Base-by-base conservation (phyloP, 805 yeast species). In the Lachancea lanzarotensis region DNA sequence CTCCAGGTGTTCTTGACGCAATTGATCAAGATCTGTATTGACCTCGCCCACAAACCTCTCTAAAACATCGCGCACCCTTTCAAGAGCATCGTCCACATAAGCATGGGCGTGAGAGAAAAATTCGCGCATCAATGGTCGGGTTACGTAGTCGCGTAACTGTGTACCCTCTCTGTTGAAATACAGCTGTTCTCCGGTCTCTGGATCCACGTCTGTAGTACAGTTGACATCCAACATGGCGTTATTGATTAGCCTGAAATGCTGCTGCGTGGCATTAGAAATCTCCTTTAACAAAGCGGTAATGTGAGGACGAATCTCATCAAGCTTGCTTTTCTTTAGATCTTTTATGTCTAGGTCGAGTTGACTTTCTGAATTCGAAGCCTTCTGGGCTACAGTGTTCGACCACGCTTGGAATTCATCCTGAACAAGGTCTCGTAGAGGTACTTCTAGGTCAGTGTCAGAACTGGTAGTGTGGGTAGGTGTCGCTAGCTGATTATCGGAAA, bases 1-100 rank as follows among this genome's bases (percentile, higher is more conserved):
- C 50, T 84, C 90, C 43, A 83, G 71, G 31, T 81, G 73, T 17
- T 67, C 59, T 17, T 66, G 58, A 55, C 76, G 71, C 29, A 69
- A 62, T 1, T 57, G 55, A 25, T 70, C 65, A 10, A 69, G 65
- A 6, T 60, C 63, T 3, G 62, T 53, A 35, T 72, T 67, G 19
- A 70, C 63, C 3, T 53, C 54, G 18, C 60, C 51, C 35, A 69
- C 61, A 11, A 62, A 51, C 6, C 55, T 45, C 11, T 55, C 51
- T 41, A 74, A 54, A 19, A 62, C 55, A 2, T 48, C 50, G 16
- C 67, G 63, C 33, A 74, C 60, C 1, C 47, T 46, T 16, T 64
- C 65, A 0, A 72, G 66, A 18, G 56, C 50, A 0, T 43, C 50
- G 20, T 63, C 58, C 35, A 74, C 51, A 3, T 52, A 46, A 1